Evolutionary conservation across 2,329 filamentous ascomycete genomes (phyloP).

Genomic region (Atkinsonella hypoxylon): DNA sequence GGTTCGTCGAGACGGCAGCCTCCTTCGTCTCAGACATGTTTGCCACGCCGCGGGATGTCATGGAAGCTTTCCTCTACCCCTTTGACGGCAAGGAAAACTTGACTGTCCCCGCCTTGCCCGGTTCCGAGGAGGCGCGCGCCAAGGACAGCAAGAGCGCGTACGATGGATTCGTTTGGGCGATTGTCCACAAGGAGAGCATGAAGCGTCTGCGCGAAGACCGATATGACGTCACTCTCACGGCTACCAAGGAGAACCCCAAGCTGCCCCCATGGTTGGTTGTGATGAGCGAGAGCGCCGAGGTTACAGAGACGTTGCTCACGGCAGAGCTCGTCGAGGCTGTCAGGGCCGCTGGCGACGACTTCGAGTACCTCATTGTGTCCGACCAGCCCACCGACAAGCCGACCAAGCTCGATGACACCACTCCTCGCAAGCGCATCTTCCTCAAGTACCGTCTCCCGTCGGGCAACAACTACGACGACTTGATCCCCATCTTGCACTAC

Average conservation of each 20-base stretch:
- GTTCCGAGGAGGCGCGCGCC: constrained; percentile 39
- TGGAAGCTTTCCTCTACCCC: constrained; percentile 70
- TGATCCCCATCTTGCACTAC: constrained; percentile 66
- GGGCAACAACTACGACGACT: constrained; percentile 47
- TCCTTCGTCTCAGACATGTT: constrained; percentile 74
- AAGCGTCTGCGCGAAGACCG: constrained; percentile 79
- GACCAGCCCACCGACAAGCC: constrained; percentile 88
- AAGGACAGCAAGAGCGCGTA: constrained; percentile 56
- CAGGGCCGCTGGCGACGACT: constrained; percentile 59
- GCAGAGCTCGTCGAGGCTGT: constrained; percentile 76
- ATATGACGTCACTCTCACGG: constrained; percentile 87
- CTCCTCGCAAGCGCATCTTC: constrained; percentile 75
- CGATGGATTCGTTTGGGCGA: constrained; percentile 86
- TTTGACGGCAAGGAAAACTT: constrained; percentile 87
- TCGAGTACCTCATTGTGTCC: constrained; percentile 79
- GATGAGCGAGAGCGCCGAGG: constrained; percentile 94
- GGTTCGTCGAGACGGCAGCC: constrained; percentile 50
- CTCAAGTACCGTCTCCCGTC: constrained; percentile 62
- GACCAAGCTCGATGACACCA: constrained; percentile 69
- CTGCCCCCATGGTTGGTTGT: constrained; percentile 82
- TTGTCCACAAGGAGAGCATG: constrained; percentile 95
- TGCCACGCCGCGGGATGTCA: constrained; percentile 53
- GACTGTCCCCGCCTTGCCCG: constrained; percentile 55
- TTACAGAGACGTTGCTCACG: constrained; percentile 78
- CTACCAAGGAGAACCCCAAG: constrained; percentile 85